Evolutionary conservation across 345 rosid genomes (phyloP), one percentile per base, ranked within the genome.

Genomic region (Citrus unshiu): DNA sequence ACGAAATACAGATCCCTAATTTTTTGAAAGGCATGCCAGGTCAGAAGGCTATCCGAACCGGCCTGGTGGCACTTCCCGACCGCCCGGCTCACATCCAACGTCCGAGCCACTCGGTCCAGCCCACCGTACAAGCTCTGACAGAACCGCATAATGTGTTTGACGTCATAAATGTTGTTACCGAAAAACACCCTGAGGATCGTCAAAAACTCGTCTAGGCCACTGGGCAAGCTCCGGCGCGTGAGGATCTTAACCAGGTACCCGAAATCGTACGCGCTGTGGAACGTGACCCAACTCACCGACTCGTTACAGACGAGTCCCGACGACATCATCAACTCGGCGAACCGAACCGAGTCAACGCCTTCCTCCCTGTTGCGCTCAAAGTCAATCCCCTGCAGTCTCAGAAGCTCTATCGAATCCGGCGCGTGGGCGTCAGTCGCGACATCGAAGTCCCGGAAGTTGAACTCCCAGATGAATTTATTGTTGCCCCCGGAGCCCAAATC

Each of bases 31-130:
- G 93, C 92, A n/a, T 93, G 96, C 90, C 93, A 88, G 69, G 98
- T 93, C 85, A 94, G 85, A 89, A 94, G 72, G 39, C 95, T 93
- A 85, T 94, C 98, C 4, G 98, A 94, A 35, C 97, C 97, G 73
- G 97, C 98, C 74, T 94, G 98, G 72, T 93, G 98, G 76, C 95
- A 93, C 81, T 91, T 93, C 68, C 98, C 98, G 3, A 89, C 89
- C 57, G 67, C 89, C 80, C 98, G 91, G 81, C 87, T 85, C 68
- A 93, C 86, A 1, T 87, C 89, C 69, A 94, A 81, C 4, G 85
- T 74, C 82, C 75, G 77, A 0, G 95, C 93, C 0, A 91, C 91
- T 83, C 93, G 87, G 81, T 93, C 95, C 82, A 94, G 82, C 49
- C 97, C 98, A 0, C 98, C 98, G 62, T 77, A 84, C 84, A 93